A percentile compares a stretch with the other conserved stretches of the same genome.
phyloP scores from a whole-genome alignment of 805 yeast genomes.

The Teunomyces panamensis region DNA sequence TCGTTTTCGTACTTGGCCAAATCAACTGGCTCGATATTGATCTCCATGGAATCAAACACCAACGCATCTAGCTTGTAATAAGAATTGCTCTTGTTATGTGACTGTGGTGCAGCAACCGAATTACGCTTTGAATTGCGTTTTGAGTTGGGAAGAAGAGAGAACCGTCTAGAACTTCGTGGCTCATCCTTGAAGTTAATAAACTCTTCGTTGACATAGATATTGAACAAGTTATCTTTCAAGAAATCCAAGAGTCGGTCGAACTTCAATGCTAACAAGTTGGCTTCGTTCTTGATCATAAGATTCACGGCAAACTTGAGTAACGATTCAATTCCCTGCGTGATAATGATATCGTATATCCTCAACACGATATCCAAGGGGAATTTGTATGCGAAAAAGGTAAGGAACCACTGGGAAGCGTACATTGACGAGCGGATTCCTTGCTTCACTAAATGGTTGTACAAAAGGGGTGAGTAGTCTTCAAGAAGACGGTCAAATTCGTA shows the following conservation, averaged over 20 bases:
- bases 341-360: slow-evolving; percentile 81
- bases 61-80: slow-evolving; percentile 68
- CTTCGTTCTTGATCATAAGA: slow-evolving; percentile 68
- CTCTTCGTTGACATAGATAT: slow-evolving; percentile 53
- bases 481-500: slow-evolving; percentile 88
- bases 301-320: slow-evolving; percentile 81
- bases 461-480: slow-evolving; percentile 70
- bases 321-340: slow-evolving; percentile 89
- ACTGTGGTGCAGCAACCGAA: slow-evolving; percentile 9
- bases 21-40: slow-evolving; percentile 70
- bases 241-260: slow-evolving; percentile 78
- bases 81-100: slow-evolving; percentile 5
- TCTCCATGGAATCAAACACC: slow-evolving; percentile 73
- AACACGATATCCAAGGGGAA: slow-evolving; percentile 88
- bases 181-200: slow-evolving; percentile 19
- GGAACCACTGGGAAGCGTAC: slow-evolving; percentile 98
- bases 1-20: slow-evolving; percentile 71
- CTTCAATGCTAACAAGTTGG: slow-evolving; percentile 52
- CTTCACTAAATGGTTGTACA: slow-evolving; percentile 71
- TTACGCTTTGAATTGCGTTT: slow-evolving; percentile 17
- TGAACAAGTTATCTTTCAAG: slow-evolving; percentile 77
- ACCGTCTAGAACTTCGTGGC: slow-evolving; percentile 12
- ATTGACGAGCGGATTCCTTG: slow-evolving; percentile 90
- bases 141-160: slow-evolving; percentile 25
- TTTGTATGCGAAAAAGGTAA: slow-evolving; percentile 91